Evolutionary conservation across 2,329 filamentous ascomycete genomes (phyloP), one percentile per base, ranked within the genome.

Genomic region (Fusarium nygamai): DNA sequence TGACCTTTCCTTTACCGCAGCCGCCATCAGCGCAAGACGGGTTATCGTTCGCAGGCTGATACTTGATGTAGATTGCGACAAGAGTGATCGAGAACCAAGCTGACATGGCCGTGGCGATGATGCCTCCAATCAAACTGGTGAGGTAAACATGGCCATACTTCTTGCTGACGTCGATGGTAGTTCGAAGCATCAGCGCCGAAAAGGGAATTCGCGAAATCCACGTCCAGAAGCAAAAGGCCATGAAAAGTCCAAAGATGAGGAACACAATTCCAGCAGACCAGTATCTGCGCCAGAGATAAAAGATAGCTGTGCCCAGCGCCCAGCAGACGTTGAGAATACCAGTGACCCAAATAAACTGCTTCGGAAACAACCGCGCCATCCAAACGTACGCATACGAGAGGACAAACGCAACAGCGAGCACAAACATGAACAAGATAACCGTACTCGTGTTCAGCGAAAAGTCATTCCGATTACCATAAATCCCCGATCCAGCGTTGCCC

Each of bases 121-220:
- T 80, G 1, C 95, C 95, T 20, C 95, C 95, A 22, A 98, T 82
- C n/a, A 95, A 86, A 71, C 93, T 96, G 51, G 97, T 93, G 3
- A 95, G 81, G 80, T 96, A 98, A 66, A 97, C 93, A 79, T 98
- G 94, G 2, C 95, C 95, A 77, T 93, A 93, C 34, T 87, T 90
- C 79, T 94, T 95, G 46, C 94, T 92, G 1, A 98, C 92, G 76
- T 98, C 93, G 77, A 98, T 94, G 29, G 92, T 88, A 0, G 94
- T 96, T 82, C 93, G 92, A 56, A 98, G 88, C 94, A 98, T 97
- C 69, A 98, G 85, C 0, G 94, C 94, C 14, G 93, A 95, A 82
- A 98, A 98, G 0, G 95, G 96, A 68, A 98, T 98, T 59, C 95
- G 89, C 24, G 90, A 92, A 62, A 96, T 96, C 95, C 96, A 98